phyloP scores from a whole-genome alignment of 1,284 basidiomycete genomes.

The Microbotryum intermedium region DNA sequence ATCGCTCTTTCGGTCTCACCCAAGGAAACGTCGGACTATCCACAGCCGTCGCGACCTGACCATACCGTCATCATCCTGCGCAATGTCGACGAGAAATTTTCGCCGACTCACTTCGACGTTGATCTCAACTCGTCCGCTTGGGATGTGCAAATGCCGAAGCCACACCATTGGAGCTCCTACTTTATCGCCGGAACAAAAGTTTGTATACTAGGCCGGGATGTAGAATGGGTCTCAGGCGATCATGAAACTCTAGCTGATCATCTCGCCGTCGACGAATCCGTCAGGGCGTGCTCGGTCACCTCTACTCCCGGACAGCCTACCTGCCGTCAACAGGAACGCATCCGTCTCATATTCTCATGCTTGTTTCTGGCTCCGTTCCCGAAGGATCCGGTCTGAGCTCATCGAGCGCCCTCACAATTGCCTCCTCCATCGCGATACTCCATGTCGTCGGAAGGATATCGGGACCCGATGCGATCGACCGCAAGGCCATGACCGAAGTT shows the following conservation, averaged over 20 bases:
- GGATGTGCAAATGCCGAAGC: slow-evolving; percentile 63
- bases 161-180: slow-evolving; percentile 73
- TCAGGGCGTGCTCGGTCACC: slow-evolving; percentile 63
- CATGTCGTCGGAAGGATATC: slow-evolving; percentile 50
- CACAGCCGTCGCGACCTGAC: background rate
- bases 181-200: slow-evolving; percentile 74
- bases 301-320: slow-evolving; percentile 30
- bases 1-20: slow-evolving; percentile 57
- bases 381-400: slow-evolving; percentile 71
- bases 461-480: slow-evolving; percentile 52
- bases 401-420: slow-evolving; percentile 72
- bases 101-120: slow-evolving; percentile 38
- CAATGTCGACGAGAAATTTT: slow-evolving; percentile 58
- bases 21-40: background rate
- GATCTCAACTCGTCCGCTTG: slow-evolving; percentile 50
- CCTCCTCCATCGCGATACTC: slow-evolving; percentile 67
- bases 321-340: background rate
- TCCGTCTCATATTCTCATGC: slow-evolving; percentile 9
- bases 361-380: slow-evolving; percentile 60
- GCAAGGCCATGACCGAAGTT: slow-evolving; percentile 62
- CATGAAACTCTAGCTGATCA: background rate
- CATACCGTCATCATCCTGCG: slow-evolving; percentile 25
- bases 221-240: too few species aligned
- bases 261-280: background rate
- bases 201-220: slow-evolving; percentile 8